Conservation (phyloP, 352 stramenopile genomes). For the Pythium biforme region DNA sequence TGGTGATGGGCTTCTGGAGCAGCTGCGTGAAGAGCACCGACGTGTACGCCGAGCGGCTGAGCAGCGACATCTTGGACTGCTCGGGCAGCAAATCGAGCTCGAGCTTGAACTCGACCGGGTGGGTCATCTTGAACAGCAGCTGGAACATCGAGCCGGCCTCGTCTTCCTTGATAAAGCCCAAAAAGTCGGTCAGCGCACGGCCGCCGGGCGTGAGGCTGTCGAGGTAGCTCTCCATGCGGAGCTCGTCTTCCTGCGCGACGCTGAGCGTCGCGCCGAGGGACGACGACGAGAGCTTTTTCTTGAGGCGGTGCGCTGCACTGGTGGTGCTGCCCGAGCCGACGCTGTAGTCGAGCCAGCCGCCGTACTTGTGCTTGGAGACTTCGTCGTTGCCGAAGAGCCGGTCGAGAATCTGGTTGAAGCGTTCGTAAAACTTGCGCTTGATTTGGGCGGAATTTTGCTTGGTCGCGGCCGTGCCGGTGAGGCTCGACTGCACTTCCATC, state of each 20-base stretch:
- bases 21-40: slow-evolving; percentile 81
- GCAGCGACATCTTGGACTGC: slow-evolving; percentile 78
- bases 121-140: slow-evolving; percentile 72
- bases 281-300: slow-evolving; percentile 39
- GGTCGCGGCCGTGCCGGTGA: slow-evolving; percentile 40
- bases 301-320: slow-evolving; percentile 30
- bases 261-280: slow-evolving; percentile 30
- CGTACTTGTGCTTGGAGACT: slow-evolving; percentile 75
- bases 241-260: slow-evolving; percentile 45
- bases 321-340: slow-evolving; percentile 28
- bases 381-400: slow-evolving; percentile 74
- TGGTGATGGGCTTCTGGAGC: slow-evolving; percentile 76
- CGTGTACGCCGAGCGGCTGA: slow-evolving; percentile 58
- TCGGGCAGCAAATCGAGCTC: slow-evolving; percentile 76
- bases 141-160: slow-evolving; percentile 79
- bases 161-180: slow-evolving; percentile 56
- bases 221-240: slow-evolving; percentile 48
- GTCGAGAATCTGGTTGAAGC: slow-evolving; percentile 84
- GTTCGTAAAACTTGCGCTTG: slow-evolving; percentile 82
- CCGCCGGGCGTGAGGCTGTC: slow-evolving; percentile 45
- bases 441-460: slow-evolving; percentile 80
- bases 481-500: slow-evolving; percentile 64
- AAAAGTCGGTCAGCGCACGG: slow-evolving; percentile 52
- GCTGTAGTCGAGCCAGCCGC: slow-evolving; percentile 85
- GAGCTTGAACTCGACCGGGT: slow-evolving; percentile 82